Evolutionary conservation across 2,329 filamentous ascomycete species (phyloP).

Genomic region (Bipolaris sorokiniana): DNA sequence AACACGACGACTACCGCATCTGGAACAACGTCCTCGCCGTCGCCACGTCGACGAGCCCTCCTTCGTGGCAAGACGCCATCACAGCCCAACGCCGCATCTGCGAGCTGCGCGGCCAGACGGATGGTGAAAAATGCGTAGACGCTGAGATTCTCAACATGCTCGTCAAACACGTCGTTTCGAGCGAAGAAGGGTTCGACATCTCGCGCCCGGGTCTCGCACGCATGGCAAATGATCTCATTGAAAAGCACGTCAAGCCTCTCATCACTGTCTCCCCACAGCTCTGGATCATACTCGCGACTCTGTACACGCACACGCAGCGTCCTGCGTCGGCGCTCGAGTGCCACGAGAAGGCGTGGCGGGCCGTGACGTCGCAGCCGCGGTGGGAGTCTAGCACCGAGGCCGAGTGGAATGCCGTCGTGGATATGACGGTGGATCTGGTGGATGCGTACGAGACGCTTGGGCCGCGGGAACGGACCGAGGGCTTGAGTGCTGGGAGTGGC

Average conservation of each 20-base stretch:
- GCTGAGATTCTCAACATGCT: slow-evolving; percentile 72
- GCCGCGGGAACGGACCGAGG: slow-evolving; percentile 57
- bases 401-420: slow-evolving; percentile 75
- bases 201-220: slow-evolving; percentile 59
- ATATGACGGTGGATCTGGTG: slow-evolving; percentile 80
- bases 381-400: slow-evolving; percentile 64
- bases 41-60: slow-evolving; percentile 76
- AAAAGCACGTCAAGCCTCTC: slow-evolving; percentile 76
- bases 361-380: slow-evolving; percentile 63
- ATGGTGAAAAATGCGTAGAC: slow-evolving; percentile 81
- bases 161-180: slow-evolving; percentile 69
- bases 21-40: slow-evolving; percentile 97
- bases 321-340: slow-evolving; percentile 77
- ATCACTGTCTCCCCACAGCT: slow-evolving; percentile 80
- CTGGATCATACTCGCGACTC: slow-evolving; percentile 74
- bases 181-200: slow-evolving; percentile 49
- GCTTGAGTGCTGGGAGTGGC: slow-evolving; percentile 55
- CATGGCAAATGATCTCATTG: slow-evolving; percentile 73
- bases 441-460: slow-evolving; percentile 80
- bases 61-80: slow-evolving; percentile 76
- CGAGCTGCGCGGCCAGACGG: slow-evolving; percentile 68
- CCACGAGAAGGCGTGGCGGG: slow-evolving; percentile 88
- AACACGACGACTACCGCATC: slow-evolving; percentile 87
- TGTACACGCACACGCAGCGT: slow-evolving; percentile 75
- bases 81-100: slow-evolving; percentile 77